Conservation (phyloP, 345 rosid species). For the Citrus reticulata region DNA sequence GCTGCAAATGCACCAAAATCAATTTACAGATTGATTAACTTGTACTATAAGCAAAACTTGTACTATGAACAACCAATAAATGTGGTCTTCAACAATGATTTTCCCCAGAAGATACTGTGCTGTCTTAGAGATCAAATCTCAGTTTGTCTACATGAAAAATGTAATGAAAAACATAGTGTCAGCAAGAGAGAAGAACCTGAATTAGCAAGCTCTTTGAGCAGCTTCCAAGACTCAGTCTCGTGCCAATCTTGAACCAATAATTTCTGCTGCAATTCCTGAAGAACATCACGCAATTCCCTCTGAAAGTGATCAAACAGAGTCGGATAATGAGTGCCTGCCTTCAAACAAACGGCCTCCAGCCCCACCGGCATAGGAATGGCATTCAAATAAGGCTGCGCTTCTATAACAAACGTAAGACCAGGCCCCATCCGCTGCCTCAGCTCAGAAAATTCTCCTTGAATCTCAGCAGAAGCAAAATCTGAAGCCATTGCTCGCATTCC, state of each 20-base stretch:
- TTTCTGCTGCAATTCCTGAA: constrained; percentile 57
- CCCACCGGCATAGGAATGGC: constrained; percentile 87
- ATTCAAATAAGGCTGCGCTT: constrained; percentile 82
- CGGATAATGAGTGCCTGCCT: constrained; percentile 85
- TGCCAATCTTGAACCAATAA: constrained; percentile 60
- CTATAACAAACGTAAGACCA: constrained; percentile 84
- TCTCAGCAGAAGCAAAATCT: constrained; percentile 74
- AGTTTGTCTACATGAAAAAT: background rate
- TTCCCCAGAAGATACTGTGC: background rate
- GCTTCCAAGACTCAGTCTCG: constrained; percentile 71
- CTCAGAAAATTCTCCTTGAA: constrained; percentile 74
- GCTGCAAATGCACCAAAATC: constrained; percentile 49
- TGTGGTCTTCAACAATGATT: background rate
- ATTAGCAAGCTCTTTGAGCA: constrained; percentile 87
- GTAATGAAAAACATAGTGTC: background rate
- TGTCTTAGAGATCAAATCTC: background rate
- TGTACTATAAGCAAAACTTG: background rate
- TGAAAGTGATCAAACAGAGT: constrained; percentile 93
- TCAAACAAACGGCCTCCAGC: constrained; percentile 73
- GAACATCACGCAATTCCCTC: constrained; percentile 79
- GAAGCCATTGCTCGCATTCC: constrained; percentile 85
- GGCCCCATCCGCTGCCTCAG: constrained; percentile 70
- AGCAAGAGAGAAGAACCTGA: constrained; percentile 48
- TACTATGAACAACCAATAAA: background rate
- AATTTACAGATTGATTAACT: constrained; percentile 3